Evolutionary conservation across 1,284 basidiomycete species (phyloP), one percentile per base, ranked within the genome.

Genomic region (Hymenochaete sp.): DNA sequence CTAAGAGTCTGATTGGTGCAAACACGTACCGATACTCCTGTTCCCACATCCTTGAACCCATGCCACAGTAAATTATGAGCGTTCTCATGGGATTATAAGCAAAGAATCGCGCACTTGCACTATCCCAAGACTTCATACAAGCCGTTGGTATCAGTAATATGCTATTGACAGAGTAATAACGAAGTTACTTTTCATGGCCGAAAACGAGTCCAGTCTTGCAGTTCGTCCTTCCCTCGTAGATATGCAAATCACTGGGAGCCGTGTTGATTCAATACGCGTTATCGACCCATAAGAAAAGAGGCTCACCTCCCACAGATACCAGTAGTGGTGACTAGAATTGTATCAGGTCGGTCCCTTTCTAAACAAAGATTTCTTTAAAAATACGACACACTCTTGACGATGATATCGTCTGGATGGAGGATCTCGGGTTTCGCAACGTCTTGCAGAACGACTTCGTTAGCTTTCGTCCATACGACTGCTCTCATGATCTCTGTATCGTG

Each of bases 171-270:
- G 14, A 21, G 28, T 19, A 8, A 49, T 33, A 10, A 26, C 24
- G 7, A 49, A 60, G n/a, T 21, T 50, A 71, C 69, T 73, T 75
- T 54, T 75, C 72, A 53, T 74, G 72, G 4, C 72, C 72, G 45
- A 75, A 74, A 11, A 73, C 65, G 26, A 74, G 71, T 3, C 71
- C 71, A 26, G 67, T 49, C 52, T 72, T 51, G 1, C 71, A 72
- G 13, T 62, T 67, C 1, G 72, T 74, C 48, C 72, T 70, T 9
- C 72, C 73, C 58, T 75, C 71, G 53, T 74, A 74, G 70, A 73
- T 74, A 49, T 74, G 70, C 45, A 74, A 53, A 51, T 75, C 72
- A 41, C 71, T 72, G 38, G 14, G n/a, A 42, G 19, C 38, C 53
- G 14, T 7, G 25, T 49, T n/a, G 42, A 43, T n/a, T 19, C 9